Base-by-base conservation (phyloP, 1,139 yeast genomes). In the Sugiyamaella grinbergsii region DNA sequence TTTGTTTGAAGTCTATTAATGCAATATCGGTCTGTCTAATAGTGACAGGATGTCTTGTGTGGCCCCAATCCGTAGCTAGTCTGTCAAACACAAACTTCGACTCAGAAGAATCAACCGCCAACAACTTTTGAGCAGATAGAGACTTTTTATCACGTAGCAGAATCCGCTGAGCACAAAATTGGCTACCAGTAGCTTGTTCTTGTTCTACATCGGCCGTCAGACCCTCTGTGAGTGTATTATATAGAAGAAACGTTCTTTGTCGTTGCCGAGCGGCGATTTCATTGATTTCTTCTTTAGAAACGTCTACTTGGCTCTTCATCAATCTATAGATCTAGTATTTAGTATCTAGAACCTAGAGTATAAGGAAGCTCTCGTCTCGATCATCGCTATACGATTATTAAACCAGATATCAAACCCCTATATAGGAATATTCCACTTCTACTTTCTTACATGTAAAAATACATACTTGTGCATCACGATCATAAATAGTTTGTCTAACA, bases 51-150 rank as follows among this genome's bases (percentile, higher is more conserved):
- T 48, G 43, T 11, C 37, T 41, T 13, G 54, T 44, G 16, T 32
- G 40, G 10, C 66, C 66, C 63, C 62, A 61, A 40, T 54, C 57
- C 1, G 66, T 62, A 7, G 43, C 42, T 23, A 62, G 50, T 3
- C 58, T 58, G 22, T 50, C 28, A 18, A 62, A 50, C 11, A 58
- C 56, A 39, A 60, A 52, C 45, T 61, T 62, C 18, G 62, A 50
- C 42, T 61, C 65, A 4, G 62, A 50, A 10, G 64, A 56, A 42
- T 62, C 66, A 10, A 62, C 62, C 2, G 62, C 63, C 5, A 53
- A 32, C 13, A 62, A 43, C 13, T 42, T 38, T 23, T 53, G 42
- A 1, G 63, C 61, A 13, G 15, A 26, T 11, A 50, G 42, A 4
- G 26, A 33, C 42, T 50, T 41, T n/a, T 43, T 49, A 44, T 55